Base-by-base conservation (phyloP, 352 stramenopile genomes). In the Globisporangium viniferum region DNA sequence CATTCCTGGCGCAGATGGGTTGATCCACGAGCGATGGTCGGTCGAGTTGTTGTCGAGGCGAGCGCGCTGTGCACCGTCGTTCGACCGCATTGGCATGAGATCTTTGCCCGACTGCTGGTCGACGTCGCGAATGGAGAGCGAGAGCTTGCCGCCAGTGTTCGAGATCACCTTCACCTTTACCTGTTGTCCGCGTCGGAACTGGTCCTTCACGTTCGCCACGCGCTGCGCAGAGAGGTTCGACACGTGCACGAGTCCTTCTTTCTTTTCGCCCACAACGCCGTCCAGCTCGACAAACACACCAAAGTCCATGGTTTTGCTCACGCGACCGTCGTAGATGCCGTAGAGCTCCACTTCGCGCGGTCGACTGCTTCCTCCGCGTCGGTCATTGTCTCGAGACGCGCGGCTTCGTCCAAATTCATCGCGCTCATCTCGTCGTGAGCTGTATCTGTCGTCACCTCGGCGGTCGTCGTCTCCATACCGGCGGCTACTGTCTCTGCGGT, bases 121-220 rank as follows among this genome's bases (percentile, higher is more conserved):
- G 14, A 99, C 96, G 79, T 99, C 98, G 62, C 98, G 97, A 73
- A 99, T 97, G 20, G 86, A 98, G 54, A 99, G 84, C 29, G 94
- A 91, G n/a, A 99, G 69, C 70, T 98, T 98, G 2, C 69, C 73
- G 5, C 84, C 87, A 1, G 87, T 85, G 55, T 98, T 91, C 4
- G 92, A 98, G 69, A 99, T 98, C 2, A 99, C 82, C 74, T 99
- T 99, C 65, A 99, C 95, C 76, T 98, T 98, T 5, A 99, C 95
- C 24, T 74, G 76, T 79, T 99, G 85, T 8, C 90, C 91, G 29
- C 88, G 81, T 12, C 86, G 84, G 59, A 98, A 89, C 29, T 92
- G 83, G 59, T 97, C 87, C 62, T 97, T 96, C 24, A 91, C 80
- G 67, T 97, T 90, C 64, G 87, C 75, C 31, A 98, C 81, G 39